A percentile compares a stretch with the other conserved stretches of the same genome.
phyloP scores from a whole-genome alignment of 768 basidiomycete species.

The Boletellus emodensis region DNA sequence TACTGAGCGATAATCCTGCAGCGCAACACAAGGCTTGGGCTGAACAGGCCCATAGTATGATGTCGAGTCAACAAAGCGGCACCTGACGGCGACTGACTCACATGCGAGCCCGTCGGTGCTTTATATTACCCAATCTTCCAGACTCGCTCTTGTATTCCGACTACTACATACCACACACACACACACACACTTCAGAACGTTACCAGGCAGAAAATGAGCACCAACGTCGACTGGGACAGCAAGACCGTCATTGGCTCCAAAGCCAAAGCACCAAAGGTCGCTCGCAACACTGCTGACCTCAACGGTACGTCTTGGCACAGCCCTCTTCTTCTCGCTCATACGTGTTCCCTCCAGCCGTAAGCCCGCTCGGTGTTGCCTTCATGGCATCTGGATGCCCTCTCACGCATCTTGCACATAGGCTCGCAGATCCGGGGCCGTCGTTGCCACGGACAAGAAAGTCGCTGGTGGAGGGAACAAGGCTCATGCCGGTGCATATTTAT shows the following conservation, averaged over 20 bases:
- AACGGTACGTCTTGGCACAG: constrained; percentile 36
- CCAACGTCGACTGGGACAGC: constrained; percentile 62
- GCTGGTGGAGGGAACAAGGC: constrained; percentile 71
- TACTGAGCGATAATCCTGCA: too few relatives aligned
- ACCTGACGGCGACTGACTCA: too few relatives aligned
- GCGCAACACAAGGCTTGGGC: too few relatives aligned
- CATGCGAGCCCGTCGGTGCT: too few relatives aligned
- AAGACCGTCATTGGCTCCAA: constrained; percentile 72
- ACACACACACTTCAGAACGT: constrained; percentile 2
- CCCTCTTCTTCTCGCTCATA: constrained; percentile 11
- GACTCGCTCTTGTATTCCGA: constrained; percentile 3
- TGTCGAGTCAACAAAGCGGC: too few relatives aligned
- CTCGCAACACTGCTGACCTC: constrained; percentile 55
- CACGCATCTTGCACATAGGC: constrained; percentile 43
- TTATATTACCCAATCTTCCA: background rate
- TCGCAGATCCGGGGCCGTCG: constrained; percentile 68
- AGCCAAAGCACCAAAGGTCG: constrained; percentile 58
- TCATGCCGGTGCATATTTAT: constrained; percentile 51
- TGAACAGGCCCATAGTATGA: too few relatives aligned
- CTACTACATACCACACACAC: constrained; percentile 4
- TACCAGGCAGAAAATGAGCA: constrained; percentile 33
- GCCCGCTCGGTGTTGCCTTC: constrained; percentile 18
- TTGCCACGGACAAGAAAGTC: constrained; percentile 80
- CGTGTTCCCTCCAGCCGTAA: constrained; percentile 45
- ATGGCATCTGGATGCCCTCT: constrained; percentile 5